phyloP scores from a whole-genome alignment of 345 rosid species.

The Populus nigra region DNA sequence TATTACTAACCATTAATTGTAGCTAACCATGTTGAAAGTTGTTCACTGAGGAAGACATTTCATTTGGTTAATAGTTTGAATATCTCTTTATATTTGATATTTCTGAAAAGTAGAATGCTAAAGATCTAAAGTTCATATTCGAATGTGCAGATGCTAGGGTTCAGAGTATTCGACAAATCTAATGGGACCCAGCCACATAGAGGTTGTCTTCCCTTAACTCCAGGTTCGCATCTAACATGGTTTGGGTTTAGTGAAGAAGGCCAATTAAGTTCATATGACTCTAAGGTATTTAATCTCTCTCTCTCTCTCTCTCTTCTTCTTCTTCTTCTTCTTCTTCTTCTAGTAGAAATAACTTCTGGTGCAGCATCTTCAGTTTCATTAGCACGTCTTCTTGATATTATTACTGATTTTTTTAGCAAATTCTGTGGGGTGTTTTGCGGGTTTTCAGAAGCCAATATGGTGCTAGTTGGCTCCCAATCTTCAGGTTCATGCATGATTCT shows the following conservation, averaged over 20 bases:
- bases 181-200: constrained; percentile 50
- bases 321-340: too few species aligned
- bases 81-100: constrained; percentile 2
- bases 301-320: background rate
- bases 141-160: constrained; percentile 69
- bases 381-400: constrained; percentile 9
- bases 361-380: too few species aligned
- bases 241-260: constrained; percentile 93
- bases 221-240: constrained; percentile 80
- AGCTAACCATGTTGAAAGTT: background rate
- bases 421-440: constrained; percentile 69
- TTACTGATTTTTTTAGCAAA: constrained; percentile 17
- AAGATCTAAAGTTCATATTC: constrained; percentile 12
- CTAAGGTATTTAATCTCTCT: constrained; percentile 51
- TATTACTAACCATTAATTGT: background rate
- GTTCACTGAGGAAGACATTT: background rate
- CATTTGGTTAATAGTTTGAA: background rate
- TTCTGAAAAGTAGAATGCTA: background rate
- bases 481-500: constrained; percentile 59
- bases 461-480: constrained; percentile 93
- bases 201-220: constrained; percentile 73
- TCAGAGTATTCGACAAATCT: constrained; percentile 58
- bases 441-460: constrained; percentile 68
- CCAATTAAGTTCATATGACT: constrained; percentile 73
- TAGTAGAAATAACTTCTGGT: too few species aligned